These are phyloP conservation scores for Pascua guehoae DNA, from an alignment of 1,284 basidiomycete species.

Conservation along the genomic window DNA sequence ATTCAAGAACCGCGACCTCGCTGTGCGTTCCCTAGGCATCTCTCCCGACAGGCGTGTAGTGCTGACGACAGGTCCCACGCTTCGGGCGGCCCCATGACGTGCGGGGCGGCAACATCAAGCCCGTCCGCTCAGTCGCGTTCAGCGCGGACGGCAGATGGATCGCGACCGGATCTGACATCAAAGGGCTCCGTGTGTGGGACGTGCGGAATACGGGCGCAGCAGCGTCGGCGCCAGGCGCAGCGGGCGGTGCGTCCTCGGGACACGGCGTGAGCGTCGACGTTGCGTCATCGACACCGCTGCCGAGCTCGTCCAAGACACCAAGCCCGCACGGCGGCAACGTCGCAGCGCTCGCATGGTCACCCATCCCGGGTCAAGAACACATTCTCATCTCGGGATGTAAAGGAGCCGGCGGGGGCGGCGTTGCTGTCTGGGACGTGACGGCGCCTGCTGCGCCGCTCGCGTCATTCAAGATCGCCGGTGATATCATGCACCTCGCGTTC, in stretches of 20 bases:
- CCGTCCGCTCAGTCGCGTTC: conserved; percentile 26
- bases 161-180: conserved; percentile 29
- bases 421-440: conserved; percentile 39
- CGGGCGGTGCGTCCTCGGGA: not conserved
- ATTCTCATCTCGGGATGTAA: conserved; percentile 41
- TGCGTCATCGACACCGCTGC: conserved; percentile 19
- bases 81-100: conserved; percentile 23
- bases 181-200: conserved; percentile 29
- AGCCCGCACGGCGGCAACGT: conserved; percentile 39
- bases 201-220: conserved; percentile 2
- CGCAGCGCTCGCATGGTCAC: conserved; percentile 38
- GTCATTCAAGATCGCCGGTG: conserved; percentile 33
- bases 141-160: conserved; percentile 25
- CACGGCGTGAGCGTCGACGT: conserved; percentile 2
- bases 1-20: conserved; percentile 22
- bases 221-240: conserved; percentile 3
- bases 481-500: conserved; percentile 39
- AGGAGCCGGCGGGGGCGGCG: conserved; percentile 18
- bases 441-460: conserved; percentile 16
- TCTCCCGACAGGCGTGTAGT: not conserved
- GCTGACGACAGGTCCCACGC: conserved; percentile 20
- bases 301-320: conserved; percentile 21
- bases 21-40: conserved; percentile 11
- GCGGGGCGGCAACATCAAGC: conserved; percentile 24
- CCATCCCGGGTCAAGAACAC: conserved; percentile 3